Conservation (phyloP, 164 flowering plant species). For the Saururus chinensis region DNA sequence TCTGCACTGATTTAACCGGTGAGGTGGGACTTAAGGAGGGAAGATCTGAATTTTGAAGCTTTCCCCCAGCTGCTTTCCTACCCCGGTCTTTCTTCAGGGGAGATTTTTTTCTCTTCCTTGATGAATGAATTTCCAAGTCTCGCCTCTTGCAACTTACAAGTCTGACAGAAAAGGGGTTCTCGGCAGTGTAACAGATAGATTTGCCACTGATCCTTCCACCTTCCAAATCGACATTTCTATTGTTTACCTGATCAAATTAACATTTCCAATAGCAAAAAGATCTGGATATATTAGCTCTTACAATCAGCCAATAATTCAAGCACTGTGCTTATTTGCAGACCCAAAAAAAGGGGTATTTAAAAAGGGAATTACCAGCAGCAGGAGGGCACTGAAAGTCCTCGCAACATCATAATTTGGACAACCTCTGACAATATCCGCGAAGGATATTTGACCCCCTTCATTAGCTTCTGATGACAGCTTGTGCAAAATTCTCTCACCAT, state of each 20-base stretch:
- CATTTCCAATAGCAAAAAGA: background rate
- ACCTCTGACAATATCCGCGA: conserved; percentile 59
- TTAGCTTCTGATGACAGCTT: conserved; percentile 41
- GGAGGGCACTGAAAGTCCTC: conserved; percentile 80
- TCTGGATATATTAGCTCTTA: background rate
- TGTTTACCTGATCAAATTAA: conserved; percentile 60
- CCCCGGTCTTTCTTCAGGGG: conserved; percentile 20
- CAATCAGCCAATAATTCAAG: background rate
- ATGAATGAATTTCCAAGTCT: conserved; percentile 18
- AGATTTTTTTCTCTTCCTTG: conserved; percentile 56
- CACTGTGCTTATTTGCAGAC: background rate
- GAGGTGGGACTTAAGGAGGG: conserved; percentile 17
- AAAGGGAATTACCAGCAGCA: conserved; percentile 64
- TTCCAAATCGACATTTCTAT: conserved; percentile 64
- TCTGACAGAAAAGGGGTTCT: conserved; percentile 57
- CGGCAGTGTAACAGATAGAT: conserved; percentile 48
- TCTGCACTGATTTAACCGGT: conserved; percentile 11
- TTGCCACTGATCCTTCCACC: conserved; percentile 18
- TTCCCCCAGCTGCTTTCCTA: conserved; percentile 14
- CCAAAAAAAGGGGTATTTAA: background rate
- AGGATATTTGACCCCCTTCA: conserved; percentile 32
- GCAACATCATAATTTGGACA: conserved; percentile 82
- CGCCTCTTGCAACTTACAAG: conserved; percentile 29
- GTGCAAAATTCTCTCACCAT: conserved; percentile 59
- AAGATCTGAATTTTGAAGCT: conserved; percentile 4